Evolutionary conservation across 2,329 filamentous ascomycete genomes (phyloP), one percentile per base, ranked within the genome.

Genomic region (Fusarium continuum): DNA sequence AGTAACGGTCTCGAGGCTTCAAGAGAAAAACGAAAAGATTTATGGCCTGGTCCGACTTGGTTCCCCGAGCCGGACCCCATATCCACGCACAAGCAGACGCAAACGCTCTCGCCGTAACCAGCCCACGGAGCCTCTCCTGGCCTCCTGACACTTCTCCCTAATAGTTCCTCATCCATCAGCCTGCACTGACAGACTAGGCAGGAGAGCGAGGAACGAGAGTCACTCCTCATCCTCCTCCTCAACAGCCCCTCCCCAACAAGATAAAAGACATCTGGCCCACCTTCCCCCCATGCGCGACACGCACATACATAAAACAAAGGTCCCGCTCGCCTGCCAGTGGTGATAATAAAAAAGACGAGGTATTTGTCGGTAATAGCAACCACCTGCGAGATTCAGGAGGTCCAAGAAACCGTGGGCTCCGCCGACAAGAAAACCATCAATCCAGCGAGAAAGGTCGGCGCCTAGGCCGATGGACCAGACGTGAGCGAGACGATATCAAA

Each of bases 11-110:
- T 71, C 68, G 66, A 73, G 70, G 70, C 68, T 70, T 69, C 65
- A 68, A 75, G 73, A 75, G 73, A 78, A 79, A 78, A 79, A 78
- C 70, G 73, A 79, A 76, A 79, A 78, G 74, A 79, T 80, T 74
- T 79, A 80, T 80, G 74, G 79, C 78, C 77, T 79, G 79, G 75
- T 73, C 61, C 69, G 54, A 58, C 67, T 51, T 39, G 59, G 63
- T 69, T 67, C 51, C 52, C 68, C 64, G 52, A 65, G 60, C 22
- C 68, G 48, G 56, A 47, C 58, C 59, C 68, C 67, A 61, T 63
- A 61, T 68, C 65, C 67, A 67, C 61, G 58, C 67, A 68, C 65
- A 70, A 60, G 61, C 60, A 61, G 46, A 61, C 67, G 49, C 64
- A 66, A 59, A 65, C 56, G 58, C 66, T 53, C 64, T 55, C 50